Base-by-base conservation (phyloP, 179 eudicot species). In the Drosera spatulata region DNA sequence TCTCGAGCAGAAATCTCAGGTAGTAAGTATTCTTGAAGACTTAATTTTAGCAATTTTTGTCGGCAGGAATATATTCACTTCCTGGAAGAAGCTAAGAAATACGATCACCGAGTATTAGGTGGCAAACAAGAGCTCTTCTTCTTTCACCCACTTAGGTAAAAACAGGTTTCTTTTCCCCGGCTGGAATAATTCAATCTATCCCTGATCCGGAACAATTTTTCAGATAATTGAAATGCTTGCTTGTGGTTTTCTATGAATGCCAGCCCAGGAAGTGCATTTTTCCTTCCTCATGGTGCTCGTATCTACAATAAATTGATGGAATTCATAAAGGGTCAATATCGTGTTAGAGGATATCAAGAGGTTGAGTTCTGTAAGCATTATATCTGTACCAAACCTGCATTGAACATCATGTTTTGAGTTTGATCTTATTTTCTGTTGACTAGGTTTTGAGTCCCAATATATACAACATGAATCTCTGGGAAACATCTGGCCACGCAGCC, bases 251-350 rank as follows among this genome's bases (percentile, higher is more conserved):
- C 9, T 45, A 4, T 60, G 38, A 48, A 53, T 73, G 66, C 61
- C 77, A 91, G 98, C 72, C 98, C 98, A 12, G 98, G 98, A 76
- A 91, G 98, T 67, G 85, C 87, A 77, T 78, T 91, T 75, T 88
- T 91, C 67, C 91, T 88, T 75, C 96, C 95, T 2, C 88, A 79
- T 57, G 98, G 98, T 56, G 57, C 84, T 69, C 88, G 98, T 41
- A 73, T 91, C 63, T 88, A 87, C 80, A 86, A 80, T 71, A 91
- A 91, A 55, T 75, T 91, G 83, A 55, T 84, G 80, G 87, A 80
- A 11, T 91, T 91, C 63, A 84, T 91, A 13, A 74, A 83, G 46
- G 62, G 68, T 52, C 82, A 85, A 65, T 91, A 91, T 58, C 71
- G 95, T 77, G 75, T 74, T 53, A 77, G 98, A 66, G 98, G 98